Evolutionary conservation across 2,329 filamentous ascomycete species (phyloP).

Genomic region (Macrophomina pseudophaseolina): DNA sequence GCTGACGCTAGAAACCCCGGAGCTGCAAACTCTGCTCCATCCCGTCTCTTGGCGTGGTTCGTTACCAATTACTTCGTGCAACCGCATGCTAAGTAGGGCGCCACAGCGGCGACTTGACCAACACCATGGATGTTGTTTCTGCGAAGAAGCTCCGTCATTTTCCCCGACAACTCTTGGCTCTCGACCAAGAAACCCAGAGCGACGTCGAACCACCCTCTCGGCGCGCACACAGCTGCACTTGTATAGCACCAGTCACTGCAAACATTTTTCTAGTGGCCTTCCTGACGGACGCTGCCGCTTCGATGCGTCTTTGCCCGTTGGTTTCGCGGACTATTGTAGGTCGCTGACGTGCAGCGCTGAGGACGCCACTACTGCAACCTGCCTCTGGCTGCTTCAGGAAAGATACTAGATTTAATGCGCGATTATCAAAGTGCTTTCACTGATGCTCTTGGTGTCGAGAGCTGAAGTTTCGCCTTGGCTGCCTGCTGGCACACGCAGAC

Average conservation of each 20-base stretch:
- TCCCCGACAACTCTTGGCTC: conserved; percentile 11
- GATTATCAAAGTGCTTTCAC: not conserved
- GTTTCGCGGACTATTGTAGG: not conserved
- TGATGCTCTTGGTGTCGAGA: conserved; percentile 12
- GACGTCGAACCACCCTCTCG: not conserved
- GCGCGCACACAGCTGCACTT: not conserved
- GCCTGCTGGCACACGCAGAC: not conserved
- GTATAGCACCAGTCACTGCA: not conserved
- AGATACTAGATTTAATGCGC: not conserved
- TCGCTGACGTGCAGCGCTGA: not conserved
- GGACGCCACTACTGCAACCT: not conserved
- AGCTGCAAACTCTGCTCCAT: conserved; percentile 9
- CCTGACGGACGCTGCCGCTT: not conserved
- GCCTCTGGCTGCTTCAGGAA: not conserved
- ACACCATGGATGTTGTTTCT: conserved; percentile 9
- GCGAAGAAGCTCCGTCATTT: conserved; percentile 15
- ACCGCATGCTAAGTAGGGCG: not conserved
- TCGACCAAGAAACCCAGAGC: not conserved
- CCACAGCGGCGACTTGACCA: conserved; percentile 5
- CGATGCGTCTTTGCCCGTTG: not conserved
- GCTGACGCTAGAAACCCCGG: not conserved
- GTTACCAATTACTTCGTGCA: not conserved
- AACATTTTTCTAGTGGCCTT: not conserved
- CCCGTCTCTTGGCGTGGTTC: not conserved
- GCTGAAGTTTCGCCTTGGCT: not conserved